Base-by-base conservation (phyloP, 768 basidiomycete genomes). In the Panellus pusillus region DNA sequence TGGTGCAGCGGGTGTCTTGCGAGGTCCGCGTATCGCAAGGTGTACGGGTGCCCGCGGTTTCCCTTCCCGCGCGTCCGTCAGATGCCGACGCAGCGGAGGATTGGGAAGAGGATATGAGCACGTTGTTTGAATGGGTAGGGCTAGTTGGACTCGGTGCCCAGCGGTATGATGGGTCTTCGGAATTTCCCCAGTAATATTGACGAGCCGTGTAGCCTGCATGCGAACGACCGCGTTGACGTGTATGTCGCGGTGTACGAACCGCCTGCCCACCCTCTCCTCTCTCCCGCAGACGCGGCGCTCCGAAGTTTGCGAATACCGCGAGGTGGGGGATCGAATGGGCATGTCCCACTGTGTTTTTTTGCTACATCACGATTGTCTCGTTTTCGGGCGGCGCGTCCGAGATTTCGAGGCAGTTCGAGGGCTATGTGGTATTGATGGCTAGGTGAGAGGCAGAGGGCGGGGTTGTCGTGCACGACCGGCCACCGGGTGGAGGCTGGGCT, bases 81-180 rank as follows among this genome's bases (percentile, higher is more conserved):
- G 50, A 55, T 14, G 46, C 27, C 2, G 77, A 78, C 19, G 67
- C 56, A 17, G 28, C 61, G 9, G 81, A 83, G 40, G 81, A 83
- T 51, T 82, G 82, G 76, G 66, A 77, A 6, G 69, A 72, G 9
- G 70, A 72, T 8, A 67, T 80, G 39, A 64, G 68, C 7, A 67
- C 63, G 3, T 67, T 88, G 13, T 84, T 86, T 47, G 89, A 90
- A 64, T 91, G 89, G 89, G 74, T 82, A 8, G 89, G 87, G 6
- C 79, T 90, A 81, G 84, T 81, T 3, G 75, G 74, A 52, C 63
- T 90, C 4, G 86, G 82, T 13, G 74, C 89, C 2, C 84, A 87
- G 63, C 75, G 89, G 88, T 85, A 55, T 32, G 31, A 32, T 32
- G 31, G 6, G 64, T 54, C 24, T 38, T 19, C 9, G 14, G 50